Evolutionary conservation across 1,284 basidiomycete species (phyloP), one percentile per base, ranked within the genome.

Genomic region (Microbotryomycetes sp.): DNA sequence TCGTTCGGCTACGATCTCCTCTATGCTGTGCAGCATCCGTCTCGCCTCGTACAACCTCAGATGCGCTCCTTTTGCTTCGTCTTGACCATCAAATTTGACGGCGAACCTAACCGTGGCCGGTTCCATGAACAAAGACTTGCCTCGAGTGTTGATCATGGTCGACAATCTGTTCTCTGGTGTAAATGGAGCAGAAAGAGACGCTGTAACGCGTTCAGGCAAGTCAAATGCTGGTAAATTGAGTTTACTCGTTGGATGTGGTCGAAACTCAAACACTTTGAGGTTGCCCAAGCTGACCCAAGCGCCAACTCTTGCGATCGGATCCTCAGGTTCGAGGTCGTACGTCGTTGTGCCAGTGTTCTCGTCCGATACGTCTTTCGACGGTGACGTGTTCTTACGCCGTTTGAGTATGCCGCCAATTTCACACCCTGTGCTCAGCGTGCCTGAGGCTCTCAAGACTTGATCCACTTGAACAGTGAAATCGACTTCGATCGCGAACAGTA

Each of bases 31-130:
- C 3, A 63, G 9, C 15, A 69, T 15, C 28, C 54, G 14, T 36
- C 59, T 56, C 31, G 62, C 29, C 54, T 64, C 60, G 54, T 63
- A 62, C 7, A 65, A 52, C 12, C 67, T 32, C 6, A 68, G 42
- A 29, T 62, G 55, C 16, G 66, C 49, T 1, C 64, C 66, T 23
- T 25, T n/a, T 32, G 7, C 22, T n/a, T 46, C 31, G 26, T n/a
- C 36, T 25, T 26, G 12, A 2, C 53, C 56, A 7, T 36, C 51
- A 29, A 57, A 57, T 7, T 45, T 47, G 51, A 62, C 12, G 23
- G 26, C n/a, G 26, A 62, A 6, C 3, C 15, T 22, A 14, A 58
- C 30, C 6, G 42, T 49, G 15, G 36, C 22, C 4, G 28, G 49
- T 15, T 45, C 36, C 22, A 46, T 28, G 23, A 36, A 29, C 16